Evolutionary conservation across 495 filamentous ascomycete species (phyloP), one percentile per base, ranked within the genome.

Genomic region (Trichoderma gamsii): DNA sequence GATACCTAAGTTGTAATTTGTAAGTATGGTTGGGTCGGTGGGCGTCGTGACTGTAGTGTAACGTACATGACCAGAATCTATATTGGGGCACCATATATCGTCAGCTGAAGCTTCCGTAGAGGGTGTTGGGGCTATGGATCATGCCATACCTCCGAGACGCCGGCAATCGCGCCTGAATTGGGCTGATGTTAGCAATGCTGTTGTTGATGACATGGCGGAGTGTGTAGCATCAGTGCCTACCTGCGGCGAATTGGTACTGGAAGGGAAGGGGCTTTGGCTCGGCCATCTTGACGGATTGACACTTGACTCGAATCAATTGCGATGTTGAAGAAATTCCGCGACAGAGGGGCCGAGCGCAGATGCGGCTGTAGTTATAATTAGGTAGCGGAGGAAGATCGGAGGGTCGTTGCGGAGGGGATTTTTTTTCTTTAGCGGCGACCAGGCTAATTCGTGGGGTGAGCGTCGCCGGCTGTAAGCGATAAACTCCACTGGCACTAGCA

Each of bases 21-120:
- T 69, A 38, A 69, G 67, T 63, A 65, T 65, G 63, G 63, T 9
- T 35, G 23, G 43, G 25, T 15, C 67, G 64, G 70, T 70, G 71
- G 69, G 71, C 67, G 70, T 75, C 49, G 64, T 71, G 4, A 29
- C 16, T 25, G 59, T 56, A 51, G 56, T 16, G 59, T 66, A 49
- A 73, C 82, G 72, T 85, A 95, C 92, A 96, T 96, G 56, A 94
- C 84, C 74, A 95, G 78, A 80, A 97, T 95, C 91, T 94, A 77
- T 32, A n/a, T 61, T 15, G 23, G 11, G 2, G 56, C 72, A 66
- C 68, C 70, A 72, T 70, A 76, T 70, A 77, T 76, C 69, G 72
- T 71, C 72, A 69, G 76, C 73, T 63, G 70, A 75, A 56, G 72
- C 72, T 61, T 75, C 74, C 41, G 75, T 73, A 66, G 73, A 72